A percentile compares a stretch with the other conserved stretches of the same genome.
phyloP scores from a whole-genome alignment of 306 rosid species.

The Vigna hirtella region DNA sequence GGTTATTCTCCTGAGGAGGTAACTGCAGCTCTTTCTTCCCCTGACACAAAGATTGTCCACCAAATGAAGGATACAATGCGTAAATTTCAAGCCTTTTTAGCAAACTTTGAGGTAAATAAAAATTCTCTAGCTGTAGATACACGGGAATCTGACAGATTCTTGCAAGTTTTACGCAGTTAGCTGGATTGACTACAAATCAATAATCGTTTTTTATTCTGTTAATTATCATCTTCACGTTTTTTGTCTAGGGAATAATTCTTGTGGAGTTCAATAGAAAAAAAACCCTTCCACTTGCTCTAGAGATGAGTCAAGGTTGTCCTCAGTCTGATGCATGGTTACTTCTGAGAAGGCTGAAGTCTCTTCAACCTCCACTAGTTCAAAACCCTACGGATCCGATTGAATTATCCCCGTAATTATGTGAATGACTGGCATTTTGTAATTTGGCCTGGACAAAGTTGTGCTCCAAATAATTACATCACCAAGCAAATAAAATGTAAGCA shows the following conservation, averaged over 20 bases:
- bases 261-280: slow-evolving; percentile 63
- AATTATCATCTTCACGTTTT: slow-evolving; percentile 29
- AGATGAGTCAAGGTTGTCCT: slow-evolving; percentile 80
- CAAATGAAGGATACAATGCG: slow-evolving; percentile 70
- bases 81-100: slow-evolving; percentile 72
- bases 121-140: slow-evolving; percentile 3
- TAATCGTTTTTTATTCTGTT: slow-evolving; percentile 27
- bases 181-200: slow-evolving; percentile 21
- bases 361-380: slow-evolving; percentile 43
- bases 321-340: slow-evolving; percentile 81
- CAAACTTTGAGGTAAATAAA: slow-evolving; percentile 76
- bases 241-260: slow-evolving; percentile 74
- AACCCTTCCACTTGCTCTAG: slow-evolving; percentile 70
- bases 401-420: slow-evolving; percentile 60
- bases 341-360: slow-evolving; percentile 68
- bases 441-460: slow-evolving; percentile 25
- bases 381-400: slow-evolving; percentile 51
- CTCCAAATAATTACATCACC: slow-evolving; percentile 21
- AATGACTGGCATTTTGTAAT: slow-evolving; percentile 20
- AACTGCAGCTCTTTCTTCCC: slow-evolving; percentile 73
- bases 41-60: slow-evolving; percentile 52
- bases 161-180: slow-evolving; percentile 28
- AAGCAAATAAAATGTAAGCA: slow-evolving; percentile 11
- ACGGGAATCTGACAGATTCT: slow-evolving; percentile 3
- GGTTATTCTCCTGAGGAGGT: slow-evolving; percentile 85